Base-by-base conservation (phyloP, 176 grass and related monocot genomes). In the Zea luxurians region DNA sequence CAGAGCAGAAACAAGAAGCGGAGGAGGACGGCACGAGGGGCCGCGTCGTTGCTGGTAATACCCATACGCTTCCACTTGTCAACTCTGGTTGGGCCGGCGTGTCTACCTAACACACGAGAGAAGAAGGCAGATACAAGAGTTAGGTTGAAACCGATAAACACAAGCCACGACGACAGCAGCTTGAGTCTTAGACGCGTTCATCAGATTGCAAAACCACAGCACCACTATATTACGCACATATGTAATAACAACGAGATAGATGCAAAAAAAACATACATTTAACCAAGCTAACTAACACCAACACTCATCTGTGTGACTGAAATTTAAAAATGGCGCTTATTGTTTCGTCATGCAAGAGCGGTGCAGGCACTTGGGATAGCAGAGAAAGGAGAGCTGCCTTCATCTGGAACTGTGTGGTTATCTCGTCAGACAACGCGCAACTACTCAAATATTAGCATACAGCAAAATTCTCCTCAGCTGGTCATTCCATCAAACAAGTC, bases 61-160 rank as follows among this genome's bases (percentile, higher is more conserved):
- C 17, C 81, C 81, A 88, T 88, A 38, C 0, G 3, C 46, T 47
- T 80, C 12, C 40, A 64, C 70, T 52, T 88, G 66, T 37, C 78
- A 70, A 11, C 20, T 55, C 75, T 79, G 40, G 34, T 41, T 17
- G 2, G 27, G 41, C 21, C 0, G 2, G 15, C 27, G 27, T 49
- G 16, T 88, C 61, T 88, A 48, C 68, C 11, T 8, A 53, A 55
- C 70, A 88, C 13, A 75, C 4, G 18, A 35, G 74, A 47, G 42
- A 50, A 10, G 61, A 62, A 34, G 4, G 13, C 36, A 10, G 61
- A 61, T 18, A 27, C 2, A 17, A 35, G 21, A 80, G 70, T 50
- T 37, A 37, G 74, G 13, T 66, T 35, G 48, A 65, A 82, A 72
- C 46, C 7, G 38, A 46, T 37, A 36, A 35, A 11, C 61, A 63